Evolutionary conservation across 768 basidiomycete species (phyloP).

Genomic region (Hygrocybe punicea): DNA sequence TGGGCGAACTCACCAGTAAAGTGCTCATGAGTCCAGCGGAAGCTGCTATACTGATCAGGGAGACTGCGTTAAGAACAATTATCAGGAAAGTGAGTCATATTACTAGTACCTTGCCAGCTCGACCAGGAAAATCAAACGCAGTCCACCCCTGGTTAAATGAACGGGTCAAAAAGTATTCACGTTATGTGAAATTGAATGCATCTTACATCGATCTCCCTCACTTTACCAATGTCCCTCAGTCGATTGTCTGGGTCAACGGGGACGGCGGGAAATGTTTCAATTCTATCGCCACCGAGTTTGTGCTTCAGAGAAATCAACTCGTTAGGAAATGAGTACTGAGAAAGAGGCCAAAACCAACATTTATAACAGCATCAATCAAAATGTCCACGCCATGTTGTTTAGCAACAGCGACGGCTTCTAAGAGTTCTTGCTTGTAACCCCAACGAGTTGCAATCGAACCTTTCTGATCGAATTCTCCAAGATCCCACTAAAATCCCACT

Average conservation of each 20-base stretch:
- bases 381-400: constrained; percentile 67
- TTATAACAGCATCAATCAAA: constrained; percentile 84
- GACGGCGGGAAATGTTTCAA: constrained; percentile 65
- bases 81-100: neutral
- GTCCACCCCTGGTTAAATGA: constrained; percentile 65
- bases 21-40: constrained; percentile 74
- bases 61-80: neutral
- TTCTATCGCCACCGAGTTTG: constrained; percentile 79
- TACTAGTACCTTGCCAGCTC: constrained; percentile 60
- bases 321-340: constrained; percentile 9
- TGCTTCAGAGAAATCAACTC: constrained; percentile 44
- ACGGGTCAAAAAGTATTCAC: neutral
- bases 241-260: constrained; percentile 71
- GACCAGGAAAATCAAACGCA: constrained; percentile 77
- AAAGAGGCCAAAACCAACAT: constrained; percentile 46
- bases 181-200: too few relatives aligned
- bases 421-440: constrained; percentile 80
- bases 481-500: constrained; percentile 61
- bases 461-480: constrained; percentile 82
- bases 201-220: constrained; percentile 64
- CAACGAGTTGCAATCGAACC: constrained; percentile 71
- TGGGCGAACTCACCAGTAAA: constrained; percentile 58
- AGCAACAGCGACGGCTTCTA: constrained; percentile 67
- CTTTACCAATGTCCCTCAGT: constrained; percentile 53
- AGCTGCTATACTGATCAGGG: constrained; percentile 55